phyloP scores from a whole-genome alignment of 441 rosid species.

The Syzygium syzygioides region DNA sequence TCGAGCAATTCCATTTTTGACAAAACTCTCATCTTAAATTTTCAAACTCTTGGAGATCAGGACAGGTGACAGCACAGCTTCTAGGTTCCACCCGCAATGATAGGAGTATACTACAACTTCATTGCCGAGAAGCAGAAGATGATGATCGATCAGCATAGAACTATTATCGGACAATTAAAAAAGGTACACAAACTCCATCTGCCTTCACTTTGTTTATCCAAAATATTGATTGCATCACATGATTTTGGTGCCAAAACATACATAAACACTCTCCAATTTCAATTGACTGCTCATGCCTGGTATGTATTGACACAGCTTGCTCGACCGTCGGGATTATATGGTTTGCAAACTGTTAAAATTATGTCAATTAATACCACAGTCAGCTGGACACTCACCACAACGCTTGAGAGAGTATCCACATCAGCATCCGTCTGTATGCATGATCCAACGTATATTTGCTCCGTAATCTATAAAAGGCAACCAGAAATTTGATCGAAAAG shows the following conservation, averaged over 20 bases:
- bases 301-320: not conserved
- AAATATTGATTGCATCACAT: not conserved
- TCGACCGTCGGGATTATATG: not conserved
- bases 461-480: conserved; percentile 60
- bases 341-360: not conserved
- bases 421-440: conserved; percentile 80
- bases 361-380: not conserved
- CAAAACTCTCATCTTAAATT: not conserved
- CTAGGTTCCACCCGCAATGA: not conserved
- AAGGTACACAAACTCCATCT: not conserved
- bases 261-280: not conserved
- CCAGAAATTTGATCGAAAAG: not conserved
- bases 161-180: not conserved
- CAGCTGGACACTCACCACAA: conserved; percentile 39
- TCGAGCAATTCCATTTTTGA: not conserved
- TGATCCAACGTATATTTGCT: conserved; percentile 87
- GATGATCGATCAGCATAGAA: not conserved
- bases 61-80: not conserved
- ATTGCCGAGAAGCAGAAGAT: not conserved
- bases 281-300: not conserved
- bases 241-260: not conserved
- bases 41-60: not conserved
- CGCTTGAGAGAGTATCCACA: conserved; percentile 49
- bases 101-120: not conserved
- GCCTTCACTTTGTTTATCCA: not conserved